These are phyloP conservation scores for Adansonia madagascariensis DNA, from an alignment of 441 rosid species.

Conservation along the genomic window DNA sequence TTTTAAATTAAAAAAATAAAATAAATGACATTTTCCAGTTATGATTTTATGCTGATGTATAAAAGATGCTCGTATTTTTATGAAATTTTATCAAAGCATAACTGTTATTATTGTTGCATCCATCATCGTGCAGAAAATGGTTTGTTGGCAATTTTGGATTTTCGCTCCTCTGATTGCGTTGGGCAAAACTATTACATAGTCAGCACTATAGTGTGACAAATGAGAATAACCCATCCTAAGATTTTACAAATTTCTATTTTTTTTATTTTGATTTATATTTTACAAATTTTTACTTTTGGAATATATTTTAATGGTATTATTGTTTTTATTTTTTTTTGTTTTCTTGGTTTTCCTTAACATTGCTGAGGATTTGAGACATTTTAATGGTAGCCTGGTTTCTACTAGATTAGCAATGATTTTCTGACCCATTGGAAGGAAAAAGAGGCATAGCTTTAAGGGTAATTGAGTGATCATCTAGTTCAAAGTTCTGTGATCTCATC, in stretches of 20 bases:
- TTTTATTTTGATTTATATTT: too few relatives aligned
- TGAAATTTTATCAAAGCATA: background rate
- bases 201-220: background rate
- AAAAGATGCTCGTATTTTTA: background rate
- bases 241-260: background rate
- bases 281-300: background rate
- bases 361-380: background rate
- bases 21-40: background rate
- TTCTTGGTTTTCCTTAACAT: background rate
- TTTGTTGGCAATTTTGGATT: background rate
- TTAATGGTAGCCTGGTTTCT: background rate
- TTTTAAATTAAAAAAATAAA: background rate
- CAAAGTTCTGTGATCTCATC: background rate
- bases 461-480: background rate
- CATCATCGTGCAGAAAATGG: background rate
- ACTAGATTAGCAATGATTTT: background rate
- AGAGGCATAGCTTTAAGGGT: background rate
- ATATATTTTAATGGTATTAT: background rate
- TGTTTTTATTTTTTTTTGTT: too few relatives aligned
- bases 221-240: background rate
- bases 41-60: background rate
- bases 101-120: background rate
- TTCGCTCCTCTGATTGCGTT: background rate
- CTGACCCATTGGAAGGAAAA: background rate
- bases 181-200: background rate